phyloP scores from a whole-genome alignment of 306 rosid species.

The Citrullus amarus region DNA sequence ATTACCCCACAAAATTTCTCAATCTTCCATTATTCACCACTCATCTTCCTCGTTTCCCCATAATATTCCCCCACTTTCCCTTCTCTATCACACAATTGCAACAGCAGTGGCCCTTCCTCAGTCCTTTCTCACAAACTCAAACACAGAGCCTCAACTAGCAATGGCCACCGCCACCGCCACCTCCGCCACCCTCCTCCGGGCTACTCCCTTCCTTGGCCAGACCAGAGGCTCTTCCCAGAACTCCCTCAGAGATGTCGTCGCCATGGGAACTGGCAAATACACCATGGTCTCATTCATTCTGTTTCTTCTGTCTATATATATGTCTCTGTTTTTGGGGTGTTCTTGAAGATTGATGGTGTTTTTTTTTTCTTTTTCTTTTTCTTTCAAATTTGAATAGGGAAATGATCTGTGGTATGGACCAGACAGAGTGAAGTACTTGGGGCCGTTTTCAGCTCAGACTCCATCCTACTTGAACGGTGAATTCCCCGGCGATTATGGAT shows the following conservation, averaged over 20 bases:
- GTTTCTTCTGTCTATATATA: no score
- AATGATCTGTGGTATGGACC: conserved; percentile 6
- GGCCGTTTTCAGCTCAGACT: conserved; percentile 7
- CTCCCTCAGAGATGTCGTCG: conserved; percentile 59
- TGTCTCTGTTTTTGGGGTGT: neutral
- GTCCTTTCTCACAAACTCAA: neutral
- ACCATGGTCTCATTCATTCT: conserved; percentile 46
- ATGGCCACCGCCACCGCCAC: conserved; percentile 78
- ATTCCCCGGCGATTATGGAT: conserved; percentile 5
- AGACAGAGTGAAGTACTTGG: conserved; percentile 5
- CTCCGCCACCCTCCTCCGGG: conserved; percentile 54
- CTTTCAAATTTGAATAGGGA: neutral
- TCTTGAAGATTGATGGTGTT: neutral
- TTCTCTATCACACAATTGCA: neutral
- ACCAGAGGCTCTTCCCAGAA: conserved; percentile 27
- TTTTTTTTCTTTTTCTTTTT: neutral
- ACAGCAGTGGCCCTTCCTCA: neutral
- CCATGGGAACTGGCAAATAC: conserved; percentile 60
- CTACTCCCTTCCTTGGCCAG: conserved; percentile 68
- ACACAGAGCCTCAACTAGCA: neutral
- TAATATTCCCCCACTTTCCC: conserved; percentile 5
- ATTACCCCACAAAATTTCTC: conserved; percentile 27
- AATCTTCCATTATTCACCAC: conserved; percentile 17
- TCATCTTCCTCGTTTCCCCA: conserved; percentile 10
- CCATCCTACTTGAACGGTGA: conserved; percentile 6